These are phyloP conservation scores for Graphilbum fragrans DNA, from an alignment of 2,329 filamentous ascomycete species.

Conservation along the genomic window DNA sequence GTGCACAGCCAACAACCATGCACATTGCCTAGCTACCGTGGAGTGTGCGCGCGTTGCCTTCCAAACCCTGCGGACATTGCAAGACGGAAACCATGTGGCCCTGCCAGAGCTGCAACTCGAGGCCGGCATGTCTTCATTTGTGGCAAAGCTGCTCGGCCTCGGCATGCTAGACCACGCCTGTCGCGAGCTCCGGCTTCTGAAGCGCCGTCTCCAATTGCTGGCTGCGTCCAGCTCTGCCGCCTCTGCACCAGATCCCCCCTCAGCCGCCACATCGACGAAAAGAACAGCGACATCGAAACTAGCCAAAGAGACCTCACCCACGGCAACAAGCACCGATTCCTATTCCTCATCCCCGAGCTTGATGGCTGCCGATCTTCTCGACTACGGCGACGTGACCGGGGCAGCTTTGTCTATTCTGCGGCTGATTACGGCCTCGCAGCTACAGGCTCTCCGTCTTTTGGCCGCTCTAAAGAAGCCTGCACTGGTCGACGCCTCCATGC, in stretches of 20 bases:
- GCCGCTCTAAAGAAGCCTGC: constrained; percentile 45
- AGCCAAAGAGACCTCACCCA: not conserved
- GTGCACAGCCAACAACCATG: constrained; percentile 6
- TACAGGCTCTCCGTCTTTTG: constrained; percentile 52
- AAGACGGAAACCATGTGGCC: constrained; percentile 38
- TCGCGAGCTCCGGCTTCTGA: constrained; percentile 56
- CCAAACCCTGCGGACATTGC: constrained; percentile 45
- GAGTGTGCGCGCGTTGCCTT: constrained; percentile 63
- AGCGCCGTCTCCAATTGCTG: constrained; percentile 41
- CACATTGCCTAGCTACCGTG: constrained; percentile 41
- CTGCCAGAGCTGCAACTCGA: constrained; percentile 59
- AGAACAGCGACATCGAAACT: too few species aligned
- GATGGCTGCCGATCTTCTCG: constrained; percentile 51
- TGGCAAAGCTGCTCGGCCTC: constrained; percentile 52
- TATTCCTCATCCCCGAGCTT: too few species aligned
- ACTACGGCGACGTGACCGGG: constrained; percentile 36
- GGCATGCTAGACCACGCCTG: constrained; percentile 55
- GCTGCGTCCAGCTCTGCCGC: not conserved
- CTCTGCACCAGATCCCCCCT: not conserved
- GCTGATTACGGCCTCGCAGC: constrained; percentile 51
- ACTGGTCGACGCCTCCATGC: constrained; percentile 44
- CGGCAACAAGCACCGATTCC: not conserved
- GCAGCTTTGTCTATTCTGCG: constrained; percentile 30
- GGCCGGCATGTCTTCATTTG: constrained; percentile 57
- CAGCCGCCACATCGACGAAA: not conserved